Evolutionary conservation across 1,139 yeast genomes (phyloP).

Genomic region (Hyphopichia burtonii): DNA sequence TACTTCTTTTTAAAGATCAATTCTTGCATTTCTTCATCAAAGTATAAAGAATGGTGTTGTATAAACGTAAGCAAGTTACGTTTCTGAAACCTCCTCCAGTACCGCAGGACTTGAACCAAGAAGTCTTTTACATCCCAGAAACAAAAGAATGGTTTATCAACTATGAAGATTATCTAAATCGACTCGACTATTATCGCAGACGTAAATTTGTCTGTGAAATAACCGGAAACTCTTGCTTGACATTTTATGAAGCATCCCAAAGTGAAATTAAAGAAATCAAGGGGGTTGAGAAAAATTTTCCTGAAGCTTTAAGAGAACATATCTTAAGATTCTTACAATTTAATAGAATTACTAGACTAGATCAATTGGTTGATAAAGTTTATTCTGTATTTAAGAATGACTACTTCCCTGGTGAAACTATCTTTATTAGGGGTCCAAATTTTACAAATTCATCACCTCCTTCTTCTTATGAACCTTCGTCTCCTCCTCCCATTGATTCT

Average conservation of each 20-base stretch:
- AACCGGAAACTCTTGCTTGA: slow-evolving; percentile 88
- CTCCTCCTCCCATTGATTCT: not conserved
- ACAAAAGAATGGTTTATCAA: slow-evolving; percentile 84
- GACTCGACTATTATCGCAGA: slow-evolving; percentile 70
- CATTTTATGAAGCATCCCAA: slow-evolving; percentile 83
- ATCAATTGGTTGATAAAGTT: slow-evolving; percentile 82
- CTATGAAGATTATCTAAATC: slow-evolving; percentile 70
- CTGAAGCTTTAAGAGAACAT: slow-evolving; percentile 90
- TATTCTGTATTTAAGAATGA: slow-evolving; percentile 74
- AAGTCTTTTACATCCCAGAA: slow-evolving; percentile 76
- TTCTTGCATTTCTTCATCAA: not conserved
- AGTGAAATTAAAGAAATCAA: slow-evolving; percentile 69
- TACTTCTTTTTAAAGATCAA: not conserved
- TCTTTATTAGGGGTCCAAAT: slow-evolving; percentile 53
- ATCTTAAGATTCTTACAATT: slow-evolving; percentile 82
- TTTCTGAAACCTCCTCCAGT: slow-evolving; percentile 55
- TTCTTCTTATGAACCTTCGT: not conserved
- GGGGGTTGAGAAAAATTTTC: slow-evolving; percentile 78
- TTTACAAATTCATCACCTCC: not conserved
- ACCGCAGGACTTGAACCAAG: slow-evolving; percentile 51
- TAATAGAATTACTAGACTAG: slow-evolving; percentile 79
- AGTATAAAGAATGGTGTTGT: slow-evolving; percentile 54
- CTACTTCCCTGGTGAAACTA: slow-evolving; percentile 89
- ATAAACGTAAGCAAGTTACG: slow-evolving; percentile 68
- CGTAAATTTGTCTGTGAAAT: slow-evolving; percentile 92